Percentiles rank a stretch among this genome's conserved stretches.
phyloP scores from a whole-genome alignment of 805 yeast species.

The Metschnikowia baotianmanensis region DNA sequence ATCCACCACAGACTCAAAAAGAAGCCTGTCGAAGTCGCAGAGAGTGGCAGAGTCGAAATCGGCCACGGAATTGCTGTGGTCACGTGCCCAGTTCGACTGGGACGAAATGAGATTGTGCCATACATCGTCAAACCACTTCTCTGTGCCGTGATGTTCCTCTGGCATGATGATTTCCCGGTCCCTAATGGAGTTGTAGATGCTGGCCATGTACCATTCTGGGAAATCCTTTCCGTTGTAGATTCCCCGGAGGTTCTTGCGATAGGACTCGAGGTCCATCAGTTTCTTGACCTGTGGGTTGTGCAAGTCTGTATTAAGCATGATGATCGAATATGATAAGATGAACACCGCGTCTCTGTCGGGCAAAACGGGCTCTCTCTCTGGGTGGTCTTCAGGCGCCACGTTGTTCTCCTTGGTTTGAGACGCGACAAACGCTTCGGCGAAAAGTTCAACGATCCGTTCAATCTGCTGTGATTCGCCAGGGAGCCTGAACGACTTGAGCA shows the following conservation, averaged over 20 bases:
- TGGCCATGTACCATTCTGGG: constrained; percentile 80
- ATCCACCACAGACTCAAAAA: constrained; percentile 64
- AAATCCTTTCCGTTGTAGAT: constrained; percentile 74
- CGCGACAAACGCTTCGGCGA: constrained; percentile 75
- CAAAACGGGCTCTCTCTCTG: constrained; percentile 42
- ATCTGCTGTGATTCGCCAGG: constrained; percentile 99
- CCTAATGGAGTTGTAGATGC: constrained; percentile 74
- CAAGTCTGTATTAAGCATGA: constrained; percentile 90
- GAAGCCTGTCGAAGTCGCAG: constrained; percentile 64
- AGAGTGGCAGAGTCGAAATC: constrained; percentile 25
- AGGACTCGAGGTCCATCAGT: constrained; percentile 86
- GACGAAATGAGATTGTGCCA: constrained; percentile 71
- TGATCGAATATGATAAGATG: constrained; percentile 84
- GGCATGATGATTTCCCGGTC: constrained; percentile 95
- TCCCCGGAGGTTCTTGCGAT: constrained; percentile 75
- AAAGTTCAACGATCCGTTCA: constrained; percentile 84
- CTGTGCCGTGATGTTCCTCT: constrained; percentile 92
- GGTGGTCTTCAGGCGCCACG: constrained; percentile 22
- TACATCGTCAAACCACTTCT: constrained; percentile 85
- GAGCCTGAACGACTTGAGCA: constrained; percentile 79
- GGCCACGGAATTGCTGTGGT: constrained; percentile 11
- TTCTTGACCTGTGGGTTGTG: constrained; percentile 91
- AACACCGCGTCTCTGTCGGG: constrained; percentile 87
- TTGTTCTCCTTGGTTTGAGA: constrained; percentile 45
- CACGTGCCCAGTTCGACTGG: constrained; percentile 26